phyloP scores from a whole-genome alignment of 441 rosid genomes.

The Macaranga tanarius region DNA sequence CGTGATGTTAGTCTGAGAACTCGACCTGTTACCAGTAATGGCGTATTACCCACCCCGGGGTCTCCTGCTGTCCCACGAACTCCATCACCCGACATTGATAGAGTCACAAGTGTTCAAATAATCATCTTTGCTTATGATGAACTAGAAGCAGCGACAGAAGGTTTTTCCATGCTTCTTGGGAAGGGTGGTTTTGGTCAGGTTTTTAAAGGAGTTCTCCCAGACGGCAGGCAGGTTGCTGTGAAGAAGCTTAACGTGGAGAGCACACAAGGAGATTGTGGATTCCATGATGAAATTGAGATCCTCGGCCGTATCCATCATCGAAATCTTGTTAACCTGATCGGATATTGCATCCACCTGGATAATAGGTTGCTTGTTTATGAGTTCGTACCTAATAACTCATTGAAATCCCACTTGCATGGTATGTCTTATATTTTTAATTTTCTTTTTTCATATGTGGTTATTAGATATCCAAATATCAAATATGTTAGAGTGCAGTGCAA shows the following conservation, averaged over 20 bases:
- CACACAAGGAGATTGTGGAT: not conserved
- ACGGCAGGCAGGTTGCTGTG: slow-evolving; percentile 1
- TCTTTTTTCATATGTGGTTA: too few species aligned
- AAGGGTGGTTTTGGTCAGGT: slow-evolving; percentile 19
- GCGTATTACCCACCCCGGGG: too few species aligned
- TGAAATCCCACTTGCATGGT: slow-evolving; percentile 17
- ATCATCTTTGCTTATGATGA: slow-evolving; percentile 3
- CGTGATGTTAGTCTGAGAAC: too few species aligned
- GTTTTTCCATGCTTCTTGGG: slow-evolving; percentile 8
- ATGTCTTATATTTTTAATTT: too few species aligned
- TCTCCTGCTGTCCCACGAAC: too few species aligned
- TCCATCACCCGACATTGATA: too few species aligned
- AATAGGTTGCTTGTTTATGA: slow-evolving; percentile 18
- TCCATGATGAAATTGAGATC: slow-evolving; percentile 1
- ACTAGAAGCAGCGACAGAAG: not conserved
- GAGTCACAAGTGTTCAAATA: not conserved
- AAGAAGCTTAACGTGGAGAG: slow-evolving; percentile 8
- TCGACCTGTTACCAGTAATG: too few species aligned
- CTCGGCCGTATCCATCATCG: not conserved
- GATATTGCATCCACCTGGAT: not conserved
- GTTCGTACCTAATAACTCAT: slow-evolving; percentile 3
- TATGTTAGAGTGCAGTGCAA: too few species aligned
- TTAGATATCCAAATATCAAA: too few species aligned
- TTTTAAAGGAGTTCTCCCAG: slow-evolving; percentile 1
- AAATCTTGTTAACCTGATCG: slow-evolving; percentile 18